phyloP scores from a whole-genome alignment of 2,329 filamentous ascomycete species.

The Colletotrichum limetticola region DNA sequence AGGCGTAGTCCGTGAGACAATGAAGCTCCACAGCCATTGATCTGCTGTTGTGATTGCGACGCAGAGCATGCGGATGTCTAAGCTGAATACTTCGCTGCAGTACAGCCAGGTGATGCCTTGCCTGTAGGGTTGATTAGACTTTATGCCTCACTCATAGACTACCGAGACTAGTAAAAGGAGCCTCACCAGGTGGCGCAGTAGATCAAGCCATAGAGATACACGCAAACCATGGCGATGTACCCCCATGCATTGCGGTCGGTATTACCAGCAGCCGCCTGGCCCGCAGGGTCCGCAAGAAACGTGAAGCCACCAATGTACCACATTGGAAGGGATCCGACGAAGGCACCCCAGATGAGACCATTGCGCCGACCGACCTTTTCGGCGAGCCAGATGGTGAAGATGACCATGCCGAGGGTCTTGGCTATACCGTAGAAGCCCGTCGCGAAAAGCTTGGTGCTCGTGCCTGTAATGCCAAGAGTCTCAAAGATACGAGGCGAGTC shows the following conservation, averaged over 20 bases:
- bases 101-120: constrained; percentile 55
- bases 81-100: constrained; percentile 57
- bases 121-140: constrained; percentile 47
- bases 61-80: constrained; percentile 45
- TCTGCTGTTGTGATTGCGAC: constrained; percentile 45
- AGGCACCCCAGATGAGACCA: constrained; percentile 55
- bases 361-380: constrained; percentile 58
- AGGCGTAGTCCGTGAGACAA: constrained; percentile 49
- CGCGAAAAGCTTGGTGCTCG: constrained; percentile 46
- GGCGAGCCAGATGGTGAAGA: constrained; percentile 55
- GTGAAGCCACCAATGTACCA: constrained; percentile 52
- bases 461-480: constrained; percentile 47
- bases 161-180: background rate
- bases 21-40: constrained; percentile 51
- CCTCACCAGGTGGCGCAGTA: constrained; percentile 15
- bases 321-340: constrained; percentile 48
- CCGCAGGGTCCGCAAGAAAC: constrained; percentile 44
- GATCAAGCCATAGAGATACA: constrained; percentile 49
- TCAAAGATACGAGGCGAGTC: constrained; percentile 50
- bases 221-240: constrained; percentile 54
- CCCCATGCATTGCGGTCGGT: constrained; percentile 52
- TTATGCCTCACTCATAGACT: background rate
- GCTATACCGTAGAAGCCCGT: constrained; percentile 53
- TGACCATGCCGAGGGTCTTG: constrained; percentile 48
- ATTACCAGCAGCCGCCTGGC: constrained; percentile 55